Base-by-base conservation (phyloP, 2,329 filamentous ascomycete species). In the Zasmidium citrigriseum region DNA sequence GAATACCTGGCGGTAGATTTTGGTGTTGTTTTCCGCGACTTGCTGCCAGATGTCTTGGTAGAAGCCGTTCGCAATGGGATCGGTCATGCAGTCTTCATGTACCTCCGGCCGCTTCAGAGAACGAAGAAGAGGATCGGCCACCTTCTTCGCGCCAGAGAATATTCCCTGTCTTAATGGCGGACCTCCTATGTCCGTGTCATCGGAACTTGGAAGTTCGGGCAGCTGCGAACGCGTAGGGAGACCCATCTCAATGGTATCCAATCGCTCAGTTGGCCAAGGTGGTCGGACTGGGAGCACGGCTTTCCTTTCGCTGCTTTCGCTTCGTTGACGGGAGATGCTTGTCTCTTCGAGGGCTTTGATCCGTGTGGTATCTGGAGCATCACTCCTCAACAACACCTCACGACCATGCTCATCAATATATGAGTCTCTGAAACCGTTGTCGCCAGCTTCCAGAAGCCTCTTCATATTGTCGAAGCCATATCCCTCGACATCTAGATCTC, bases 21-120 rank as follows among this genome's bases (percentile, higher is more conserved):
- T 93, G 2, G 95, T 99, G 73, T 99, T 99, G 78, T 98, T 98
- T 63, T 89, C 87, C 0, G 95, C 95, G 54, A 92, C 87, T 18
- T 86, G 83, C 64, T 89, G 87, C 96, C 96, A 99, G 1, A 91
- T 87, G 62, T 96, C 90, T 47, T 95, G 85, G 72, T 91, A 90
- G 75, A 99, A 99, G 1, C 83, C 79, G 54, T 91, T 83, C 58
- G 88, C 87, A 44, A 99, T 77, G 0, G 96, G 95, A 74, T 99
- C 95, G 16, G 83, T 85, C 92, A 99, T 99, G 76, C 93, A 98
- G 72, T 98, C 90, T 67, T 93, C 90, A 62, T 91, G 86, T 23
- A 99, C 84, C 29, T 84, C 78, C 0, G 91, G 90, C 20, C 83
- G 84, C 58, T 85, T 84, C 67, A 98, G 87, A 57, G 95, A 90